Evolutionary conservation across 2,329 filamentous ascomycete species (phyloP).

Genomic region (Exophiala lecanii-corni): DNA sequence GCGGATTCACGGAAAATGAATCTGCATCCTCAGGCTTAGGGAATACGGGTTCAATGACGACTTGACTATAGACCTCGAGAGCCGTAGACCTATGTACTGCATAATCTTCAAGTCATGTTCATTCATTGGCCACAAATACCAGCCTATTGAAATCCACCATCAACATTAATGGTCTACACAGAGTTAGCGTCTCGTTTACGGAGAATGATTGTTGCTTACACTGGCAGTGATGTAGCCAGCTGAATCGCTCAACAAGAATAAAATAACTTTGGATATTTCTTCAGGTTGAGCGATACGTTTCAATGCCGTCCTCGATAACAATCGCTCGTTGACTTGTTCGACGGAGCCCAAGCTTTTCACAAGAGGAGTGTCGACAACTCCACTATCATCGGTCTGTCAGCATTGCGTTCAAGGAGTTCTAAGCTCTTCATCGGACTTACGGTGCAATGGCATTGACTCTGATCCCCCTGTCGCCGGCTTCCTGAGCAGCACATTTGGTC

Average conservation of each 20-base stretch:
- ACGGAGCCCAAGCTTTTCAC: background rate
- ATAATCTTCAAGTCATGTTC: no score
- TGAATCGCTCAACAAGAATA: slow-evolving; percentile 7
- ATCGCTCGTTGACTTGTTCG: background rate
- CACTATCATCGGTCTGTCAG: background rate
- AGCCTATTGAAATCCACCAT: background rate
- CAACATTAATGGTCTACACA: no score
- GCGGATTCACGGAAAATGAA: no score
- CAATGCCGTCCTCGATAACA: background rate
- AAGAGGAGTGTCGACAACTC: background rate
- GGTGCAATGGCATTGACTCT: background rate
- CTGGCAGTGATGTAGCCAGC: slow-evolving; percentile 3
- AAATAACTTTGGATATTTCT: slow-evolving; percentile 3
- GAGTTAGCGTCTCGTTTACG: no score
- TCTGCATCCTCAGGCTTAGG: no score
- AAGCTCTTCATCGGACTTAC: background rate
- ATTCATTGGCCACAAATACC: no score
- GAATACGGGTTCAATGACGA: no score
- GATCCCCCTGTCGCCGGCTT: background rate
- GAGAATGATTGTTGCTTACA: no score
- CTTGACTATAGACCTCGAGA: no score
- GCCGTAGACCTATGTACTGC: no score
- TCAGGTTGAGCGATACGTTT: slow-evolving; percentile 2
- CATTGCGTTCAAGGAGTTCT: background rate
- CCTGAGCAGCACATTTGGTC: slow-evolving; percentile 30